Percentiles rank a stretch among this genome's conserved stretches.
These are phyloP conservation scores for Xylaria sp. DNA, from an alignment of 2,329 filamentous ascomycete species.

Conservation along the genomic window DNA sequence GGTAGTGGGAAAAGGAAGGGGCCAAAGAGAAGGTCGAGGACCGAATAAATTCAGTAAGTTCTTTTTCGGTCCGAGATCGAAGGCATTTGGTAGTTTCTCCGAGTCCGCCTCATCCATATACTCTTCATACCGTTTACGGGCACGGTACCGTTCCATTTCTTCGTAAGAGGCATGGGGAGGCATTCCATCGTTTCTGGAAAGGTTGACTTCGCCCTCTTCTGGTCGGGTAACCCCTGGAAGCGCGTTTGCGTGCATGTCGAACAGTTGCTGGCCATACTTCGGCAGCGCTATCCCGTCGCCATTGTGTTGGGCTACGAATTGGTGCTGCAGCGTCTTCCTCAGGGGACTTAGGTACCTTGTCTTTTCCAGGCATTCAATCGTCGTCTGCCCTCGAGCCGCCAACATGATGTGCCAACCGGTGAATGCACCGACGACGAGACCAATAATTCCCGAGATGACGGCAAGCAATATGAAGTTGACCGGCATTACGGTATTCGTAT, in stretches of 20 bases:
- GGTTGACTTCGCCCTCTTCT: conserved; percentile 79
- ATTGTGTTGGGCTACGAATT: conserved; percentile 67
- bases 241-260: conserved; percentile 84
- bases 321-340: conserved; percentile 74
- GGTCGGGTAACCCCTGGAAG: conserved; percentile 82
- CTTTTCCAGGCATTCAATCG: conserved; percentile 96
- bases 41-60: conserved; percentile 90
- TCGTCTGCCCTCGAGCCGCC: conserved; percentile 83
- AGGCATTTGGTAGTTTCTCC: conserved; percentile 89
- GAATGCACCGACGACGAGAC: conserved; percentile 87
- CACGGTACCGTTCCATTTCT: conserved; percentile 66
- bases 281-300: conserved; percentile 63
- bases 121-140: conserved; percentile 67
- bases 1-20: conserved; percentile 83
- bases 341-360: conserved; percentile 90
- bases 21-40: conserved; percentile 76
- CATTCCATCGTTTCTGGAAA: conserved; percentile 48
- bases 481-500: conserved; percentile 81
- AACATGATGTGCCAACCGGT: conserved; percentile 92
- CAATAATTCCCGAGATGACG: conserved; percentile 90
- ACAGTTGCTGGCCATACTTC: conserved; percentile 76
- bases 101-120: conserved; percentile 93
- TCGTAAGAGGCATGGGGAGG: conserved; percentile 64
- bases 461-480: conserved; percentile 91
- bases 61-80: conserved; percentile 84